phyloP scores from a whole-genome alignment of 164 flowering plant genomes.

The Litsea cubeba region DNA sequence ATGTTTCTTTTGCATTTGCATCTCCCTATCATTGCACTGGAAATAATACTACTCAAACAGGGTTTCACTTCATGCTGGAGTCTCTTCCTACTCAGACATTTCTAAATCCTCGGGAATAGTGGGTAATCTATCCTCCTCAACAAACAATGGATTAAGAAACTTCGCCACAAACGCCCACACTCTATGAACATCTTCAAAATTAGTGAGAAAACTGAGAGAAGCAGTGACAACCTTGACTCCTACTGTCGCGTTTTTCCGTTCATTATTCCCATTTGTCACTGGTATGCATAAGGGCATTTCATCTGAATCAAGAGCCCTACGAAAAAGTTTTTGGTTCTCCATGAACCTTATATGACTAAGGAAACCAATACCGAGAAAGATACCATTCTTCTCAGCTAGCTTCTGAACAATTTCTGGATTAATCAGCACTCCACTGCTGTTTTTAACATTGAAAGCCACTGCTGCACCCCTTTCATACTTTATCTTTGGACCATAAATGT shows the following conservation, averaged over 20 bases:
- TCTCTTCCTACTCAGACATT: slow-evolving; percentile 10
- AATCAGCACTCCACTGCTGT: slow-evolving; percentile 43
- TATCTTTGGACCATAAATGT: slow-evolving; percentile 79
- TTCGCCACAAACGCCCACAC: slow-evolving; percentile 60
- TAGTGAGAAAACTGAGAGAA: slow-evolving; percentile 57
- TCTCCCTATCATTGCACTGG: slow-evolving; percentile 2
- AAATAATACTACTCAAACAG: not conserved
- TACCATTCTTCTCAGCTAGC: slow-evolving; percentile 54
- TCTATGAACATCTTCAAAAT: slow-evolving; percentile 58
- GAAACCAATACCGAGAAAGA: slow-evolving; percentile 52
- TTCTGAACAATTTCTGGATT: slow-evolving; percentile 60
- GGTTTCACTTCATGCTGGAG: slow-evolving; percentile 8
- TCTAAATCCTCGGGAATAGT: slow-evolving; percentile 48
- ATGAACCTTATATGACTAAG: slow-evolving; percentile 40
- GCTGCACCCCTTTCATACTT: slow-evolving; percentile 63
- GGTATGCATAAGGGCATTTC: slow-evolving; percentile 30
- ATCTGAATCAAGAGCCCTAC: slow-evolving; percentile 18
- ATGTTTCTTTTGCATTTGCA: slow-evolving; percentile 16
- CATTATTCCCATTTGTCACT: slow-evolving; percentile 26
- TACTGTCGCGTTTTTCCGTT: slow-evolving; percentile 29
- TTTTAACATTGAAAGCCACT: slow-evolving; percentile 63
- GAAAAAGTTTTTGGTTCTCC: slow-evolving; percentile 28
- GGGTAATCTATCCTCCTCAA: slow-evolving; percentile 33
- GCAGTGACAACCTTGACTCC: slow-evolving; percentile 63
- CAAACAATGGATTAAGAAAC: slow-evolving; percentile 54